phyloP scores from a whole-genome alignment of 2,329 filamentous ascomycete species.

The Pyricularia pennisetigena region DNA sequence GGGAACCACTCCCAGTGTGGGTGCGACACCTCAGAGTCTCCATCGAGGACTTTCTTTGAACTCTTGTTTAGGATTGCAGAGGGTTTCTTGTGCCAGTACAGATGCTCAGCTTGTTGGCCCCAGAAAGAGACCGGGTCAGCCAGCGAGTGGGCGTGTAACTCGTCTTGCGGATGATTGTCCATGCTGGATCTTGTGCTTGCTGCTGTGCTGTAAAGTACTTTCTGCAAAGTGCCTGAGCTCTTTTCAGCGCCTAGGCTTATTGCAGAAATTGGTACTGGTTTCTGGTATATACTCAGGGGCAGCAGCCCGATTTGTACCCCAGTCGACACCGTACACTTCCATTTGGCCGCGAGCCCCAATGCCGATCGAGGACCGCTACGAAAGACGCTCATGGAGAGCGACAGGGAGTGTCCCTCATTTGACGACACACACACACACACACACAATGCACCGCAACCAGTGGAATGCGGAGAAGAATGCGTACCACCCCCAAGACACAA shows the following conservation, averaged over 20 bases:
- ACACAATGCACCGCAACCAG: neutral
- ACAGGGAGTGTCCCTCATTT: neutral
- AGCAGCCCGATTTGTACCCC: slow-evolving; percentile 4
- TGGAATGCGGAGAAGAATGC: neutral
- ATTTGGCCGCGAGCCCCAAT: neutral
- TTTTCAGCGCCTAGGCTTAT: neutral
- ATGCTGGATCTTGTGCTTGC: slow-evolving; percentile 4
- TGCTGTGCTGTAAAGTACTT: neutral
- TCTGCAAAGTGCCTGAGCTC: neutral
- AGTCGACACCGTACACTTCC: slow-evolving; percentile 4
- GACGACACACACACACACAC: neutral
- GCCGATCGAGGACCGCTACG: neutral
- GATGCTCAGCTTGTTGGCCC: slow-evolving; percentile 60
- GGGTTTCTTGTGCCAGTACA: slow-evolving; percentile 76
- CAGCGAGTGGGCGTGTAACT: slow-evolving; percentile 48
- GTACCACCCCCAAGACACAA: neutral
- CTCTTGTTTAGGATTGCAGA: slow-evolving; percentile 47
- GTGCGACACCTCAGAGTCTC: slow-evolving; percentile 34
- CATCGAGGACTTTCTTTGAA: slow-evolving; percentile 45
- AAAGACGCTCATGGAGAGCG: neutral
- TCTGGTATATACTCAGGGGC: neutral
- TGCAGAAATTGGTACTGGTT: neutral
- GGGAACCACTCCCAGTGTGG: slow-evolving; percentile 86
- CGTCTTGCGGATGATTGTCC: slow-evolving; percentile 36
- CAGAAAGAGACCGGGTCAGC: slow-evolving; percentile 65